Evolutionary conservation across 495 filamentous ascomycete genomes (phyloP).

Genomic region (Tuber melanosporum): DNA sequence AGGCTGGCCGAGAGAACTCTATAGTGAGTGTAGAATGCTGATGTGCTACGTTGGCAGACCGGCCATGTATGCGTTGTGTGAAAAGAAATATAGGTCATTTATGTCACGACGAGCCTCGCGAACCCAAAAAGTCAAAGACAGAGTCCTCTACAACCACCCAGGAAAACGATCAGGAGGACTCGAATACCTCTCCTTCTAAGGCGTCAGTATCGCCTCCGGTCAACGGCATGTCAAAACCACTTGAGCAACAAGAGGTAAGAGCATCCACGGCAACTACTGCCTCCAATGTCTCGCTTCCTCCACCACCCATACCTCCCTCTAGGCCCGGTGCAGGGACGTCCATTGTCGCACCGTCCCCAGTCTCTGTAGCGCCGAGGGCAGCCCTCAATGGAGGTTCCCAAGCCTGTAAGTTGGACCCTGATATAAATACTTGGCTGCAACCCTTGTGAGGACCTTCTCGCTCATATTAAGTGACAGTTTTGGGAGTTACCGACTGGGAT

Average conservation of each 20-base stretch:
- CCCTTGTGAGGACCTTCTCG: conserved; percentile 31
- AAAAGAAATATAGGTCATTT: conserved; percentile 98
- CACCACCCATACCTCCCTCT: conserved; percentile 40
- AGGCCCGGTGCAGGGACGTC: conserved; percentile 37
- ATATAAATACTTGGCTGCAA: conserved; percentile 39
- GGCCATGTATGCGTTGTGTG: conserved; percentile 94
- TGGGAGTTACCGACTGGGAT: conserved; percentile 63
- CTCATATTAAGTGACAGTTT: conserved; percentile 47
- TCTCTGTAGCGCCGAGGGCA: conserved; percentile 44
- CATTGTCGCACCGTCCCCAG: conserved; percentile 45
- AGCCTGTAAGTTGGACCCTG: conserved; percentile 59
- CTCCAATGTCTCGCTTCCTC: conserved; percentile 38
- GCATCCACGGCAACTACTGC: conserved; percentile 21
- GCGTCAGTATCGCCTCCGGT: conserved; percentile 43
- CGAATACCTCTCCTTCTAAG: conserved; percentile 51
- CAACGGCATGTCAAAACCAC: conserved; percentile 41
- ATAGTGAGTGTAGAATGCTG: conserved; percentile 45
- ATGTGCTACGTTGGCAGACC: conserved; percentile 59
- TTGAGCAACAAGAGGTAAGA: conserved; percentile 40
- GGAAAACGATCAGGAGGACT: conserved; percentile 55
- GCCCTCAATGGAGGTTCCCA: conserved; percentile 53
- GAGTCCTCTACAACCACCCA: conserved; percentile 46
- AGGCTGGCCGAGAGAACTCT: conserved; percentile 28
- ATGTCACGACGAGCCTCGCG: conserved; percentile 94
- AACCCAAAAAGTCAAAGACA: conserved; percentile 68